These are phyloP conservation scores for Ustilago nuda DNA, from an alignment of 1,284 basidiomycete species.

Conservation along the genomic window DNA sequence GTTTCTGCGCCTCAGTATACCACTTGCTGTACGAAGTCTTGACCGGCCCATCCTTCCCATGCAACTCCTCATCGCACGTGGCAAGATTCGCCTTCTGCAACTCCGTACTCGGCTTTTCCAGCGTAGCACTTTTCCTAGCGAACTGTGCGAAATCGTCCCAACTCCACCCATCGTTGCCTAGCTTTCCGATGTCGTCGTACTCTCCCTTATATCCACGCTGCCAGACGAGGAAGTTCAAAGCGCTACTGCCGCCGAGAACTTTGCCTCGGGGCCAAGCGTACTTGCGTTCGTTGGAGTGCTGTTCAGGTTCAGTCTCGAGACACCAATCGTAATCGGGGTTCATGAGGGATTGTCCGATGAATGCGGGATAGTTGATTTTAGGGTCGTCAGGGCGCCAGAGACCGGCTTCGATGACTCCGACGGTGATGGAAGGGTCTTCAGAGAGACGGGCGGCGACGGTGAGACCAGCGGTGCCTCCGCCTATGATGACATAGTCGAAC, in stretches of 20 bases:
- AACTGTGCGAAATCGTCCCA: slow-evolving; percentile 53
- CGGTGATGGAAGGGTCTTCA: slow-evolving; percentile 48
- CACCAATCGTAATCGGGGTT: slow-evolving; percentile 57
- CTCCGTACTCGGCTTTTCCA: slow-evolving; percentile 35
- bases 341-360: slow-evolving; percentile 56
- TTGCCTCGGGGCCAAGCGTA: slow-evolving; percentile 55
- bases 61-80: slow-evolving; percentile 37
- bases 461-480: slow-evolving; percentile 59
- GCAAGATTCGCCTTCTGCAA: slow-evolving; percentile 54
- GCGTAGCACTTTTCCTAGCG: slow-evolving; percentile 36
- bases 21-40: slow-evolving; percentile 55
- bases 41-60: slow-evolving; percentile 50
- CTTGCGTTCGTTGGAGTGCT: slow-evolving; percentile 50
- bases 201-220: slow-evolving; percentile 57
- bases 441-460: slow-evolving; percentile 53
- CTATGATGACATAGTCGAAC: slow-evolving; percentile 58
- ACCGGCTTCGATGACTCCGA: slow-evolving; percentile 60
- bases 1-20: slow-evolving; percentile 56
- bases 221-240: slow-evolving; percentile 70
- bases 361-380: slow-evolving; percentile 54
- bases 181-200: slow-evolving; percentile 53
- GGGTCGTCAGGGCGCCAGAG: slow-evolving; percentile 54
- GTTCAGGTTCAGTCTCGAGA: slow-evolving; percentile 45
- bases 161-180: slow-evolving; percentile 57
- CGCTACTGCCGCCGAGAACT: slow-evolving; percentile 59